Percentiles rank a stretch among this genome's conserved stretches.
These are phyloP conservation scores for Paraphoma sp. DNA, from an alignment of 2,329 filamentous ascomycete genomes.

Conservation along the genomic window DNA sequence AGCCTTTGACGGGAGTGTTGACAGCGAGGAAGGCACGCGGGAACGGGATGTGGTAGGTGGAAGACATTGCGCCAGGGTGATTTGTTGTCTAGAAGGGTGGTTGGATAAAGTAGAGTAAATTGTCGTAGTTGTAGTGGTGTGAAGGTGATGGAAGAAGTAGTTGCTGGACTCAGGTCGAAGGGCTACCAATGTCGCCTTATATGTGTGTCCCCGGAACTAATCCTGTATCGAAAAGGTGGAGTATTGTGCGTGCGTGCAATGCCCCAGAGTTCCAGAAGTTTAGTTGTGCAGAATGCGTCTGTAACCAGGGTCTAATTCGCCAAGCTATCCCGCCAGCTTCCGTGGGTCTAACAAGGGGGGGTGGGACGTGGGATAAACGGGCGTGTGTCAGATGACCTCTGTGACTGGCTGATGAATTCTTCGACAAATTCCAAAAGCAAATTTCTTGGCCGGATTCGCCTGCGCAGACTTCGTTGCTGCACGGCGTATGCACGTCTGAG, in stretches of 20 bases:
- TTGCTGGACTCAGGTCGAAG: conserved; percentile 10
- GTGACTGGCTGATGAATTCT: conserved; percentile 23
- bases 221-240: conserved; percentile 6
- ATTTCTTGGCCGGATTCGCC: neutral
- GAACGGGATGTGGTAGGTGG: conserved; percentile 47
- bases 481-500: conserved; percentile 1
- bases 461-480: conserved; percentile 17
- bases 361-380: conserved; percentile 25
- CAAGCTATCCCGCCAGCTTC: conserved; percentile 26
- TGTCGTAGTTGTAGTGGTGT: conserved; percentile 4
- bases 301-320: conserved; percentile 20
- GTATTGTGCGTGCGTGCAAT: neutral
- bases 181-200: conserved; percentile 20
- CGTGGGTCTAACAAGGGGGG: conserved; percentile 16
- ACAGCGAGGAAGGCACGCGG: conserved; percentile 44
- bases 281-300: conserved; percentile 8
- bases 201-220: conserved; percentile 16
- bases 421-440: conserved; percentile 16
- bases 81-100: conserved; percentile 12
- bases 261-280: conserved; percentile 8
- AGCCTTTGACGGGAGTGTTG: conserved; percentile 41
- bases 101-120: conserved; percentile 1
- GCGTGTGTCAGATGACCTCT: conserved; percentile 32
- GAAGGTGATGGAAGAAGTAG: conserved; percentile 5
- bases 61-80: conserved; percentile 43